A percentile compares a stretch with the other conserved stretches of the same genome.
Evolutionary conservation across 164 flowering plant genomes (phyloP).

Genomic region (Nymphaea thermarum): DNA sequence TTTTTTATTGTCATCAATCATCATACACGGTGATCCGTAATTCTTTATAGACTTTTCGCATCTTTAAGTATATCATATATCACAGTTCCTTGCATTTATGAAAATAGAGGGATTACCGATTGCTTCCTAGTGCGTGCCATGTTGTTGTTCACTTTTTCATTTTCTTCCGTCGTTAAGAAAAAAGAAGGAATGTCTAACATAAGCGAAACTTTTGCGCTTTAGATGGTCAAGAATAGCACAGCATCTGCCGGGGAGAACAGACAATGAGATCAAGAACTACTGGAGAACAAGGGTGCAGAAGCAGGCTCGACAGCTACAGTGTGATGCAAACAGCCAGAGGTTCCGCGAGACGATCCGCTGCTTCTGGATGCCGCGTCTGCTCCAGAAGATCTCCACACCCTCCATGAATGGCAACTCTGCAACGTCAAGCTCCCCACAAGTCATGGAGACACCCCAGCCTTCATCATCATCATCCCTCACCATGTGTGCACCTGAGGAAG

Average conservation of each 20-base stretch:
- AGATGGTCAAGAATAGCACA: constrained; percentile 94
- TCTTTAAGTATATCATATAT: too few species aligned
- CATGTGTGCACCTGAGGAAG: constrained; percentile 2
- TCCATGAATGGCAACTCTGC: constrained; percentile 1
- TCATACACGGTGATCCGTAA: too few species aligned
- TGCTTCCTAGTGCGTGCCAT: too few species aligned
- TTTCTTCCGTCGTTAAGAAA: background rate
- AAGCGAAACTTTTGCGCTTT: background rate
- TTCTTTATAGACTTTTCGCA: too few species aligned
- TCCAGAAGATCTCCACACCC: constrained; percentile 34
- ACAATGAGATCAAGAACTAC: constrained; percentile 82
- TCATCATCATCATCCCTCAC: constrained; percentile 12
- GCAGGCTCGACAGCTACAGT: constrained; percentile 57
- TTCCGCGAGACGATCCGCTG: constrained; percentile 35
- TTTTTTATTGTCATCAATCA: too few species aligned
- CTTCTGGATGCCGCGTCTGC: constrained; percentile 59
- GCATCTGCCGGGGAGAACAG: constrained; percentile 82
- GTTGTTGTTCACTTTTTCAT: background rate
- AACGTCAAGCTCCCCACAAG: background rate
- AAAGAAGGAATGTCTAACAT: background rate
- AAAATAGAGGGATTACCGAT: too few species aligned
- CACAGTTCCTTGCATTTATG: too few species aligned
- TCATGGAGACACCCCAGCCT: background rate
- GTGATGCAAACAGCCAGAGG: constrained; percentile 40
- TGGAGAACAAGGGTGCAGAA: constrained; percentile 85